Evolutionary conservation across 495 filamentous ascomycete species (phyloP).

Genomic region (Staphylotrichum longicolle): DNA sequence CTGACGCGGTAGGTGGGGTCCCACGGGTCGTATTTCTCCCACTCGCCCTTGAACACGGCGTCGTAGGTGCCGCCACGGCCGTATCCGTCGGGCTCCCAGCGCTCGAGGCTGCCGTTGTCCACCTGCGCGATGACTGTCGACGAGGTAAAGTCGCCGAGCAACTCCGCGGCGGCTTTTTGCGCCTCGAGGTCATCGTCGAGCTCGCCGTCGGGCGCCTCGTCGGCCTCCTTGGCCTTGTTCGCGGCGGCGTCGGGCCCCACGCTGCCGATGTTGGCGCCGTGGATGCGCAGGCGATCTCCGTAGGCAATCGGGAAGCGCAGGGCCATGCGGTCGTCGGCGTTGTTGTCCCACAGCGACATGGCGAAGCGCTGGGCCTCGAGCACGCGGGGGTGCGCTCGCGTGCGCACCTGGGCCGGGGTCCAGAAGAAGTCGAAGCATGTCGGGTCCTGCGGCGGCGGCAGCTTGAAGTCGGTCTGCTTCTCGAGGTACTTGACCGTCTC

Average conservation of each 20-base stretch:
- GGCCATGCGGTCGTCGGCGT: slow-evolving; percentile 57
- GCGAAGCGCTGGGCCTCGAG: slow-evolving; percentile 73
- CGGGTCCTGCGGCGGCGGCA: slow-evolving; percentile 56
- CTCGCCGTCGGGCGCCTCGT: slow-evolving; percentile 27
- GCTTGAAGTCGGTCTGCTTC: slow-evolving; percentile 53
- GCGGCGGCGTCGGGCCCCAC: slow-evolving; percentile 31
- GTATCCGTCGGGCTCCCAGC: slow-evolving; percentile 88
- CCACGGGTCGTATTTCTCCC: slow-evolving; percentile 87
- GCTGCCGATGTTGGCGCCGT: slow-evolving; percentile 43
- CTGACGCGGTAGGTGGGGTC: slow-evolving; percentile 71
- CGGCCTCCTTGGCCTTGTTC: slow-evolving; percentile 28
- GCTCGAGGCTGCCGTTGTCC: slow-evolving; percentile 81
- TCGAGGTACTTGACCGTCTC: slow-evolving; percentile 61
- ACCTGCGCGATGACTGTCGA: slow-evolving; percentile 64
- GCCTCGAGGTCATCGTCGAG: slow-evolving; percentile 24
- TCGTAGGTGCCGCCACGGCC: slow-evolving; percentile 68
- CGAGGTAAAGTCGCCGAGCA: slow-evolving; percentile 46
- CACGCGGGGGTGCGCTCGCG: slow-evolving; percentile 72
- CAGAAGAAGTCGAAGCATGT: slow-evolving; percentile 93
- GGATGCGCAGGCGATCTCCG: slow-evolving; percentile 80
- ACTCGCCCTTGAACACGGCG: slow-evolving; percentile 70
- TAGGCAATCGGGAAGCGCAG: slow-evolving; percentile 70
- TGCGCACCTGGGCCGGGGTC: slow-evolving; percentile 77
- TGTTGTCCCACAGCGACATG: slow-evolving; percentile 80
- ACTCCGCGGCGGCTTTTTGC: slow-evolving; percentile 36